Percentiles rank a stretch among this genome's conserved stretches.
These are phyloP conservation scores for Pulveroboletus ravenelii DNA, from an alignment of 768 basidiomycete species.

Conservation along the genomic window DNA sequence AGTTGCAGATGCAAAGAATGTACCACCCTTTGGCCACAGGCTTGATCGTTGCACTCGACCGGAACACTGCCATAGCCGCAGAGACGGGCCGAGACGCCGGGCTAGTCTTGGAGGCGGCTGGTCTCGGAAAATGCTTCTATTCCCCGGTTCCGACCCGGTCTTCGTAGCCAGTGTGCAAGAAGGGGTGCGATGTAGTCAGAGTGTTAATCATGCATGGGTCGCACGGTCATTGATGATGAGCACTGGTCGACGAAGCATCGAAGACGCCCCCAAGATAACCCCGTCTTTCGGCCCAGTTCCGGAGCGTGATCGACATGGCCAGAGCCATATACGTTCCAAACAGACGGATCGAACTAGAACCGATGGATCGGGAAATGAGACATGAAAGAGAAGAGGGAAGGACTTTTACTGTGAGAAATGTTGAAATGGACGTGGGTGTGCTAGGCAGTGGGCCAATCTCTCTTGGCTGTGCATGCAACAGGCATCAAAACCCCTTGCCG, in stretches of 20 bases:
- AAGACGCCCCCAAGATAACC: too few relatives aligned
- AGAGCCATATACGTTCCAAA: not conserved
- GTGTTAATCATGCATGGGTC: not conserved
- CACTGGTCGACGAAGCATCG: not conserved
- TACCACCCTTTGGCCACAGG: too few relatives aligned
- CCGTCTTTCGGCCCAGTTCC: too few relatives aligned
- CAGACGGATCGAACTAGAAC: too few relatives aligned
- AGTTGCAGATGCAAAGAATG: not conserved
- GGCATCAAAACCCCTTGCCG: not conserved
- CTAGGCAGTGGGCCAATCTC: slow-evolving; percentile 2
- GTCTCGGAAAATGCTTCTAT: not conserved
- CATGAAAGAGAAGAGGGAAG: not conserved
- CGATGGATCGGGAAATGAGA: not conserved
- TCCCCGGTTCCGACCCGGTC: not conserved
- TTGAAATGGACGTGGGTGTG: not conserved
- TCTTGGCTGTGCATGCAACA: slow-evolving; percentile 5
- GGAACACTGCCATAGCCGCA: not conserved
- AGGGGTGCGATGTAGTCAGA: not conserved
- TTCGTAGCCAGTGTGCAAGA: not conserved
- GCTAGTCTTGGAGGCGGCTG: not conserved
- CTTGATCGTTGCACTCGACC: not conserved
- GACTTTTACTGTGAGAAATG: not conserved
- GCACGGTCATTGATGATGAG: not conserved
- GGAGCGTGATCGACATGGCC: too few relatives aligned
- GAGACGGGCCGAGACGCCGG: not conserved